Percentiles rank a stretch among this genome's conserved stretches.
phyloP scores from a whole-genome alignment of 306 rosid species.

The Cucurbita moschata region DNA sequence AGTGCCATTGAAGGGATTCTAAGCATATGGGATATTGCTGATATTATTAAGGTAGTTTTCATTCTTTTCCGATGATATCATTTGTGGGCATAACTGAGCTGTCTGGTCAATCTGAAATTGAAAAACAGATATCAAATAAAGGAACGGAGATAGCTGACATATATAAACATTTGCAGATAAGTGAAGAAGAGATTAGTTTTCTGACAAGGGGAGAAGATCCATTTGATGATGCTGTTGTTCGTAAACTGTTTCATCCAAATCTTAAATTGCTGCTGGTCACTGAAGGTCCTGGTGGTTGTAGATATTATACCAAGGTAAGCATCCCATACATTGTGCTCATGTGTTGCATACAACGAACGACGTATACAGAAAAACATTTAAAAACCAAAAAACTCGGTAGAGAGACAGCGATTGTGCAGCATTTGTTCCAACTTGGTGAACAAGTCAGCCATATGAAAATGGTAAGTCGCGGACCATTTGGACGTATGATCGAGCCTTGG shows the following conservation, averaged over 20 bases:
- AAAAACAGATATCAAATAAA: neutral
- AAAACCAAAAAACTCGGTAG: neutral
- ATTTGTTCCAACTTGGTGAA: no score
- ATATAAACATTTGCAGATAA: slow-evolving; percentile 34
- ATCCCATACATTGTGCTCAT: slow-evolving; percentile 7
- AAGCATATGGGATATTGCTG: slow-evolving; percentile 83
- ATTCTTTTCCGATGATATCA: neutral
- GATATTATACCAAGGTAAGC: slow-evolving; percentile 84
- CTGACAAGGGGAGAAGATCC: slow-evolving; percentile 81
- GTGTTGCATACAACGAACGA: neutral
- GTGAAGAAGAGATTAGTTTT: slow-evolving; percentile 83
- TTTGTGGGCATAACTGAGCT: neutral
- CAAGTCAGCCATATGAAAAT: no score
- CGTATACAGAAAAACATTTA: neutral
- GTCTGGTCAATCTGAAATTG: neutral
- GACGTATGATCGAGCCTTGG: no score
- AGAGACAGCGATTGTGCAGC: no score
- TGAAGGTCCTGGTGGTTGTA: slow-evolving; percentile 87
- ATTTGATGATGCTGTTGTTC: slow-evolving; percentile 65
- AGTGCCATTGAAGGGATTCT: slow-evolving; percentile 91
- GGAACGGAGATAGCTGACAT: neutral
- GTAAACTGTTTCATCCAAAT: slow-evolving; percentile 66
- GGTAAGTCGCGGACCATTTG: no score
- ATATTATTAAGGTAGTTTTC: slow-evolving; percentile 64
- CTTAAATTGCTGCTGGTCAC: slow-evolving; percentile 86